Conservation (phyloP, 371 early-diverging fungal genomes). For the Catenaria anguillulae region DNA sequence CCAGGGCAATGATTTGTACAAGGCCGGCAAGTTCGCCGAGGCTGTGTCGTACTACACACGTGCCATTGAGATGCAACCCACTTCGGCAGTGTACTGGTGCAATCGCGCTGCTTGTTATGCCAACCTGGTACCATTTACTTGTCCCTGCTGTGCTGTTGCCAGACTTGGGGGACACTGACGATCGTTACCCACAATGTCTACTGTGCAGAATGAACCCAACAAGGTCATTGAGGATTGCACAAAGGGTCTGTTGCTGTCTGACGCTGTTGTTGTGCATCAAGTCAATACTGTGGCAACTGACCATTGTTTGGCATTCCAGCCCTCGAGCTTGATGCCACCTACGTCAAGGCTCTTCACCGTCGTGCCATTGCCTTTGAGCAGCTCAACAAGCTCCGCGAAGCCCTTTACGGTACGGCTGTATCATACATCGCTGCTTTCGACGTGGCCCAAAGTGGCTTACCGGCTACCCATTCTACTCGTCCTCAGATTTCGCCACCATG, state of each 20-base stretch:
- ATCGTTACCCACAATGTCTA: no score
- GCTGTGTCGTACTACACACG: conserved; percentile 75
- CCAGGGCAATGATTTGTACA: conserved; percentile 75
- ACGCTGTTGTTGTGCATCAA: no score
- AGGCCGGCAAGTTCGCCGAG: conserved; percentile 59
- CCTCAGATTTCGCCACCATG: conserved; percentile 67
- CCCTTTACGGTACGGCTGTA: conserved; percentile 46
- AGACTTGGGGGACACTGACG: background rate
- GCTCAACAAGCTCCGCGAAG: conserved; percentile 40
- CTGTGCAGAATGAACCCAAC: conserved; percentile 32
- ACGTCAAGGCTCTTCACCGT: conserved; percentile 65
- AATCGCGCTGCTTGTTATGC: conserved; percentile 90
- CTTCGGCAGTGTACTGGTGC: conserved; percentile 55
- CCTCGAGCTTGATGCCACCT: conserved; percentile 53
- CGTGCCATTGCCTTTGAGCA: conserved; percentile 69
- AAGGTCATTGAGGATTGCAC: conserved; percentile 40
- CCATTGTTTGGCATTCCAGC: conserved; percentile 25
- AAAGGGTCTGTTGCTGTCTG: conserved; percentile 12
- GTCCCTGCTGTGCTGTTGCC: background rate
- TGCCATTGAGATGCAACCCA: conserved; percentile 55
- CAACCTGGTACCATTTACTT: conserved; percentile 26
- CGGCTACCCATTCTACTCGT: no score
- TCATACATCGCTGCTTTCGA: background rate
- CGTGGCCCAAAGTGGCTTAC: no score
- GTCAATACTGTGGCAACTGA: background rate